Evolutionary conservation across 352 stramenopile genomes (phyloP).

Genomic region (Phytophthora quininea): DNA sequence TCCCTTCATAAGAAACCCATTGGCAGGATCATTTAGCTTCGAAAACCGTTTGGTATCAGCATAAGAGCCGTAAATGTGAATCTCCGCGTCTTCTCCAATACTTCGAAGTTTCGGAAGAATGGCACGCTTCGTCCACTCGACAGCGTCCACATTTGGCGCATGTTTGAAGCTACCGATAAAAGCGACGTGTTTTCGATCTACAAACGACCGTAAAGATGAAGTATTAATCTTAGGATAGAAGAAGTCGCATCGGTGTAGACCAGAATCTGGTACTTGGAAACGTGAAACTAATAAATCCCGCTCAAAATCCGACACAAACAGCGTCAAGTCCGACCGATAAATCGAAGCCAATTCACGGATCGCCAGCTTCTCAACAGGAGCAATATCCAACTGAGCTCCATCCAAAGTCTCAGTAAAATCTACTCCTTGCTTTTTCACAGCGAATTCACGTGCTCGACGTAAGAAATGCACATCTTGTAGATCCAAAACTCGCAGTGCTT

Average conservation of each 20-base stretch:
- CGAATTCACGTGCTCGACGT: constrained; percentile 75
- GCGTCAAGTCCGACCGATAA: constrained; percentile 74
- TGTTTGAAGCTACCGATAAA: constrained; percentile 95
- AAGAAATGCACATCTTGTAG: constrained; percentile 95
- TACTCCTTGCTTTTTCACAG: constrained; percentile 67
- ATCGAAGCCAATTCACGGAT: constrained; percentile 81
- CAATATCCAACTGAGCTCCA: constrained; percentile 35
- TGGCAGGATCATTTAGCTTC: constrained; percentile 53
- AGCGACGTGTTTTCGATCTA: constrained; percentile 65
- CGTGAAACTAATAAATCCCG: constrained; percentile 55
- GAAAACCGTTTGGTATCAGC: constrained; percentile 51
- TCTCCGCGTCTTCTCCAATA: constrained; percentile 28
- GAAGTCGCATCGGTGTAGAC: constrained; percentile 69
- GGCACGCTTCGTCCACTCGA: constrained; percentile 71
- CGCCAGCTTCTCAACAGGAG: constrained; percentile 64
- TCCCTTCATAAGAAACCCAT: constrained; percentile 79
- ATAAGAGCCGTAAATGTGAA: constrained; percentile 92
- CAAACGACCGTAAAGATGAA: constrained; percentile 29
- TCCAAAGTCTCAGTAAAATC: constrained; percentile 45
- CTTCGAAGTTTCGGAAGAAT: constrained; percentile 82
- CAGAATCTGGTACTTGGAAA: constrained; percentile 61
- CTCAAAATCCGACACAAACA: constrained; percentile 78
- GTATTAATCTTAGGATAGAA: constrained; percentile 55
- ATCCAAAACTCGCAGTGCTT: constrained; percentile 88
- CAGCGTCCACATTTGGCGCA: constrained; percentile 89